Base-by-base conservation (phyloP, 768 basidiomycete species). In the Tricholoma matsutake region DNA sequence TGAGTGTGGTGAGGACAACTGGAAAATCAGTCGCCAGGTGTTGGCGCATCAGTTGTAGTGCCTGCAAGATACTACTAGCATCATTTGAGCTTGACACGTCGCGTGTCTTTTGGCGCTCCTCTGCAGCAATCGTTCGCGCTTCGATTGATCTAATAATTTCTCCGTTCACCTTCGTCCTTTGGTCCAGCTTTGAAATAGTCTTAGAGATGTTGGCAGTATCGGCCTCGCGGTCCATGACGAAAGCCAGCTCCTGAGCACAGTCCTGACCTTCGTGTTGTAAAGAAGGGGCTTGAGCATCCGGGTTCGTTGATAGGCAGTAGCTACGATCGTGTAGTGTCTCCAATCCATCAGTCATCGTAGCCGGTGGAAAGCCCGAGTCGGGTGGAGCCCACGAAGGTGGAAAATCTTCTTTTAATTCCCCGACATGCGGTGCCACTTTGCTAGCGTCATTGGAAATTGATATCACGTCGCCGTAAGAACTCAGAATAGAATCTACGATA, bases 1-100 rank as follows among this genome's bases (percentile, higher is more conserved):
- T 16, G 14, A 77, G 66, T 58, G 72, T 76, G 32, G 70, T 71
- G 25, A 74, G 58, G 37, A 83, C 64, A 6, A 71, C 60, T 10
- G 78, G 75, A 35, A 80, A 68, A 35, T 79, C 71, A 7, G 67
- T 67, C 11, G 71, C 72, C 56, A 86, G 65, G n/a, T 75, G 76
- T 34, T 34, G 56, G 20, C 2, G 59, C 56, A 55, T 76, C 72
- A 43, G 84, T 13, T 45, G 56, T 25, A 57, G 6, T 31, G 16
- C 34, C 14, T 57, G 56, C 31, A 31, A 47, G 47, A 57, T 45
- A 1, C 2, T n/a, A 18, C 13, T 22, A 32, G 41, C 47, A n/a
- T 57, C 18, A n/a, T 25, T 28, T n/a, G n/a, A 45, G n/a, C n/a
- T 31, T 47, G 45, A 8, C 31, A 28, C 22, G 3, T 31, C 69